A percentile compares a stretch with the other conserved stretches of the same genome.
phyloP scores from a whole-genome alignment of 495 filamentous ascomycete genomes.

The Hyaloscypha bicolor region DNA sequence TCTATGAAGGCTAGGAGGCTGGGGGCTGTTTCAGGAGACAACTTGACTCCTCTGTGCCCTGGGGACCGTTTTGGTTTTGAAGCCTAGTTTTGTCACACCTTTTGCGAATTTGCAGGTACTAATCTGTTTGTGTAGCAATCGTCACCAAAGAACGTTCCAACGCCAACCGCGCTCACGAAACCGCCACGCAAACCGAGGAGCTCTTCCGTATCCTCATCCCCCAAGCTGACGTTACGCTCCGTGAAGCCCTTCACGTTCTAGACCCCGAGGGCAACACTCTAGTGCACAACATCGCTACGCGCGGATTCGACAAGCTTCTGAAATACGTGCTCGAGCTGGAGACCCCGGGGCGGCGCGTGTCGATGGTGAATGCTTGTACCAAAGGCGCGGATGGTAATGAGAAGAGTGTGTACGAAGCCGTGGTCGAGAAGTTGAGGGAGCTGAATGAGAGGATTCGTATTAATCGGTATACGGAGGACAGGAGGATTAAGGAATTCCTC shows the following conservation, averaged over 20 bases:
- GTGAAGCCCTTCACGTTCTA: conserved; percentile 26
- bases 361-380: conserved; percentile 28
- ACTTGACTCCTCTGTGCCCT: background rate
- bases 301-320: conserved; percentile 25
- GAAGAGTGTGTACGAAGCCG: background rate
- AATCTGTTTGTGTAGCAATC: conserved; percentile 2
- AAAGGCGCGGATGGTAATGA: background rate
- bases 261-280: conserved; percentile 28
- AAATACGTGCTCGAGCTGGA: conserved; percentile 26
- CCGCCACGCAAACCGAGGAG: conserved; percentile 24
- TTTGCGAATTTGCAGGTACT: background rate
- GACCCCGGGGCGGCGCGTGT: background rate
- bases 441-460: background rate
- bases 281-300: conserved; percentile 25
- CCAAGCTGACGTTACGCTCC: conserved; percentile 12
- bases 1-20: background rate
- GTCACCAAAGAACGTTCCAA: conserved; percentile 23
- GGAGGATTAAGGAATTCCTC: background rate
- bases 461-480: background rate
- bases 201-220: conserved; percentile 24
- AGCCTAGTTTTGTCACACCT: background rate
- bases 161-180: conserved; percentile 17
- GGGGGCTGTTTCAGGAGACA: background rate
- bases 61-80: no score
- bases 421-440: background rate